phyloP scores from a whole-genome alignment of 75 land plant species.

The Pseudotsuga menziesii region DNA sequence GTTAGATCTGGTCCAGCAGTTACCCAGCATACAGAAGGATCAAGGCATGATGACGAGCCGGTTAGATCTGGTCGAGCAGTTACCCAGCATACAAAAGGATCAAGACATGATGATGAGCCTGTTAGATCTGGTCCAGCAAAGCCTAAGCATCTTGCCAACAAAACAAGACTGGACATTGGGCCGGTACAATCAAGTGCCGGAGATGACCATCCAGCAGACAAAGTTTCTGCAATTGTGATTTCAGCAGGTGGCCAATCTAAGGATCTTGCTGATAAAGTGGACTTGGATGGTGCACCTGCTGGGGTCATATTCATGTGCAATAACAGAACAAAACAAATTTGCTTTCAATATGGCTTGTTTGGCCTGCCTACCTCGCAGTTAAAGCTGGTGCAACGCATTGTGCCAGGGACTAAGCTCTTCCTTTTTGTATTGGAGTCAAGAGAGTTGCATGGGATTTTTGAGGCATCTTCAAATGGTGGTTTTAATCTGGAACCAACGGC shows the following conservation, averaged over 20 bases:
- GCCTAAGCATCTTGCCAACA: background rate
- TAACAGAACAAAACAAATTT: background rate
- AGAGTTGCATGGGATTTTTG: conserved; percentile 34
- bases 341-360: conserved; percentile 11
- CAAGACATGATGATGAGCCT: background rate
- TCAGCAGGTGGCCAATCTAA: background rate
- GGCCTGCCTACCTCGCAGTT: conserved; percentile 6
- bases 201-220: background rate
- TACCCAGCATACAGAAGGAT: background rate
- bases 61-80: background rate
- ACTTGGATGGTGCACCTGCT: conserved; percentile 1
- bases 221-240: background rate
- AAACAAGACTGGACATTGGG: background rate
- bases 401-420: conserved; percentile 33
- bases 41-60: background rate
- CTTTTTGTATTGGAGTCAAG: conserved; percentile 19
- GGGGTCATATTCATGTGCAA: conserved; percentile 16
- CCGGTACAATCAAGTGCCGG: background rate
- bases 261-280: background rate
- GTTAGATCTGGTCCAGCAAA: background rate
- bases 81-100: too few species aligned
- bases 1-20: background rate
- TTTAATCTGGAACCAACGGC: conserved; percentile 18
- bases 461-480: conserved; percentile 30
- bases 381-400: conserved; percentile 18